Conservation (phyloP, 768 basidiomycete genomes). For the Hericium erinaceus region DNA sequence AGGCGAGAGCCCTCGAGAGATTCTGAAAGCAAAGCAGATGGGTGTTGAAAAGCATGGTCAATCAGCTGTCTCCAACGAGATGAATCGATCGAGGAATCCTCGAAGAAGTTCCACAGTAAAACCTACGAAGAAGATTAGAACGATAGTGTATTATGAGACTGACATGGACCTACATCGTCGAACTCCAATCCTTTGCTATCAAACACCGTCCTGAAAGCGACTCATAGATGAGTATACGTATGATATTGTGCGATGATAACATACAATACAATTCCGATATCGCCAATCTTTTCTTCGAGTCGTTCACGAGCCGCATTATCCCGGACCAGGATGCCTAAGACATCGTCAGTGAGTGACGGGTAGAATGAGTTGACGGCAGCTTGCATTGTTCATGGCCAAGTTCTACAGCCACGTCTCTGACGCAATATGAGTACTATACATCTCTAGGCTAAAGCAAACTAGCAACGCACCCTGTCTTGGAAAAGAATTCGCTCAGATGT, state of each 20-base stretch:
- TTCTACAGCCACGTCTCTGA: not conserved
- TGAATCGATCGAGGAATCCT: conserved; percentile 41
- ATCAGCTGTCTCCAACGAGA: conserved; percentile 3
- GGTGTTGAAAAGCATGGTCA: not conserved
- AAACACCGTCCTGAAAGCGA: conserved; percentile 36
- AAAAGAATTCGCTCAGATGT: conserved; percentile 1
- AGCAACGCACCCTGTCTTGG: not conserved
- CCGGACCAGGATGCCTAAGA: conserved; percentile 59
- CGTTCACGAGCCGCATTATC: conserved; percentile 41
- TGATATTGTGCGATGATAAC: conserved; percentile 8
- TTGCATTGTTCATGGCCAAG: conserved; percentile 55
- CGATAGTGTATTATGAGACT: not conserved
- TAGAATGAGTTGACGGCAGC: conserved; percentile 1
- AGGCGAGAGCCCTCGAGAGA: too few species aligned
- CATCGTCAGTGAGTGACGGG: not conserved
- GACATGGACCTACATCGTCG: conserved; percentile 36
- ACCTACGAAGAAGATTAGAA: conserved; percentile 32
- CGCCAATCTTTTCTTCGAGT: conserved; percentile 42
- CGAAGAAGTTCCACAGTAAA: conserved; percentile 67
- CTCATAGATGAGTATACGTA: not conserved
- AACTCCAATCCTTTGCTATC: conserved; percentile 64
- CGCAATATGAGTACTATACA: not conserved
- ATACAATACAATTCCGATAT: conserved; percentile 50
- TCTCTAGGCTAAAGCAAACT: not conserved
- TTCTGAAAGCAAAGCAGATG: not conserved